phyloP scores from a whole-genome alignment of 768 basidiomycete species.

The Naematelia aurantialba region DNA sequence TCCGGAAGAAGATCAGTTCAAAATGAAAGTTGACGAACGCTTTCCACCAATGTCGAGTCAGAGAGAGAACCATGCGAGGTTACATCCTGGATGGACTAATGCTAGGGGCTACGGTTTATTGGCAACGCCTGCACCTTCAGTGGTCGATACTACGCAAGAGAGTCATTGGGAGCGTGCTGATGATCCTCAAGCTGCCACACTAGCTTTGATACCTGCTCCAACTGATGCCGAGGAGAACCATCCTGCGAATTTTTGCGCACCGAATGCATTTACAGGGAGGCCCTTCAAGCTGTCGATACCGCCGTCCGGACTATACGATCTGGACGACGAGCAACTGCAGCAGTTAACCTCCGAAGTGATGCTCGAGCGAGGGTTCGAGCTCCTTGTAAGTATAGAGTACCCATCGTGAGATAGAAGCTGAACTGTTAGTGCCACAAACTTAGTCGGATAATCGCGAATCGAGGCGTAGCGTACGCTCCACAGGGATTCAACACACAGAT shows the following conservation, averaged over 20 bases:
- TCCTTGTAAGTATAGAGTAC: conserved; percentile 1
- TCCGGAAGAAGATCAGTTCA: not conserved
- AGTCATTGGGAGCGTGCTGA: not conserved
- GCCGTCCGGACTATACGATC: conserved; percentile 1
- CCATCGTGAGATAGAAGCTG: not conserved
- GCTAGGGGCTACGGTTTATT: not conserved
- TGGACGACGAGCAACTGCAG: conserved; percentile 3
- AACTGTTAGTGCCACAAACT: not conserved
- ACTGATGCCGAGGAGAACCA: not conserved
- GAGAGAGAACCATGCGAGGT: not conserved
- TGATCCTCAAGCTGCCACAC: not conserved
- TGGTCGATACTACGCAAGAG: not conserved
- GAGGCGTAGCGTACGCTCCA: not conserved
- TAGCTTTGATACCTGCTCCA: not conserved
- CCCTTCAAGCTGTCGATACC: not conserved
- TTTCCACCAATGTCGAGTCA: not conserved
- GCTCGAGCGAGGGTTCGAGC: conserved; percentile 11
- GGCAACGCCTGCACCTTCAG: not conserved
- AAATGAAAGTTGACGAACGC: not conserved
- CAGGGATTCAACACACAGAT: too few relatives aligned
- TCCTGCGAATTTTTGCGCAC: not conserved
- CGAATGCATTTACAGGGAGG: not conserved
- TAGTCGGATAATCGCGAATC: not conserved
- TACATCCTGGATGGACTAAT: not conserved
- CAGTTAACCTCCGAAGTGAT: conserved; percentile 1